Conservation (phyloP, 495 filamentous ascomycete genomes). For the Aspergillus bertholletiae region DNA sequence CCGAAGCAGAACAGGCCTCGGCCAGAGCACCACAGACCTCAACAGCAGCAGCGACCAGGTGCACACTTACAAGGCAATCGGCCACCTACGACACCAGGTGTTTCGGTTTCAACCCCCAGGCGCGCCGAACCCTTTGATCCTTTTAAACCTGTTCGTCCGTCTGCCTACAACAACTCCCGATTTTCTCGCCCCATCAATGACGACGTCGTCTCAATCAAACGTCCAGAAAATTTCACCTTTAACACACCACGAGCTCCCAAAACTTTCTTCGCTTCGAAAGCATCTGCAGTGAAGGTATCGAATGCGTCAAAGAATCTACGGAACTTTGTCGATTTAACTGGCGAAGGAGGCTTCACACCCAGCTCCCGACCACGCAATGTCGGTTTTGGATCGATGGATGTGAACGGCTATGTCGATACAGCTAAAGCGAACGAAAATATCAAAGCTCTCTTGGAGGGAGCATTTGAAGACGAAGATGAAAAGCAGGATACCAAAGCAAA, state of each 20-base stretch:
- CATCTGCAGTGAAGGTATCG: constrained; percentile 27
- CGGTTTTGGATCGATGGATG: constrained; percentile 47
- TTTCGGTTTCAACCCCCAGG: constrained; percentile 19
- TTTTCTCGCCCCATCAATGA: constrained; percentile 21
- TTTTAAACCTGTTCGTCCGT: constrained; percentile 41
- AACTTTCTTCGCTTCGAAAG: constrained; percentile 43
- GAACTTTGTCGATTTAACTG: constrained; percentile 45
- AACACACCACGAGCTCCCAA: constrained; percentile 36
- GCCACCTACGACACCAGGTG: constrained; percentile 15
- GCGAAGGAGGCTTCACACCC: constrained; percentile 21
- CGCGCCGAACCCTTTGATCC: constrained; percentile 35
- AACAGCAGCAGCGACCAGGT: constrained; percentile 12
- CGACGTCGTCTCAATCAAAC: constrained; percentile 41
- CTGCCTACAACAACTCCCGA: constrained; percentile 33
- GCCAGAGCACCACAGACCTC: constrained; percentile 46
- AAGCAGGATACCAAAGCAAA: constrained; percentile 48
- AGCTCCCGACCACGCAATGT: constrained; percentile 23
- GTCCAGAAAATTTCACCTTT: constrained; percentile 41
- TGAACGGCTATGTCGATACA: constrained; percentile 69
- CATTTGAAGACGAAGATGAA: constrained; percentile 79
- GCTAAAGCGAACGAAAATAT: constrained; percentile 78
- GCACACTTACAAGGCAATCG: constrained; percentile 17
- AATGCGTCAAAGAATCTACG: constrained; percentile 36
- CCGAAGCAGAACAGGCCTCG: constrained; percentile 45
- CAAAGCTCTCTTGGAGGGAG: constrained; percentile 82